These are phyloP conservation scores for Argentina anserina DNA, from an alignment of 306 rosid genomes.

Conservation along the genomic window DNA sequence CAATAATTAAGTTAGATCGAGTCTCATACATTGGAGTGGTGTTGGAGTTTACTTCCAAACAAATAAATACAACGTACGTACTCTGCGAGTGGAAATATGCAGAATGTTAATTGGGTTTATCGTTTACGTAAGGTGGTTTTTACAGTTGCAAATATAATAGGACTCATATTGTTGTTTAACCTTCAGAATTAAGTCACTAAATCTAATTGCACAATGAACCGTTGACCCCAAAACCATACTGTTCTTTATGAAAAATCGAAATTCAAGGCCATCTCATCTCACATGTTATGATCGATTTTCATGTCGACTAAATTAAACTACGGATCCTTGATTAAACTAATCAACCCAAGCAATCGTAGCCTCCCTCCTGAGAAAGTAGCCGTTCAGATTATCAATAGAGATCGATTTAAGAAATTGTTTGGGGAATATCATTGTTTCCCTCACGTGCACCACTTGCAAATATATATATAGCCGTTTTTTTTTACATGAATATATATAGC, in stretches of 20 bases:
- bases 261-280: slow-evolving; percentile 32
- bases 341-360: background rate
- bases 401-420: too few species aligned
- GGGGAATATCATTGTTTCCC: slow-evolving; percentile 23
- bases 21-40: background rate
- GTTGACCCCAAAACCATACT: slow-evolving; percentile 27
- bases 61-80: background rate
- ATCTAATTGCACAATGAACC: slow-evolving; percentile 6
- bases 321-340: background rate
- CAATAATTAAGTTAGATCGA: background rate
- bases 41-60: background rate
- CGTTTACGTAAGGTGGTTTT: slow-evolving; percentile 2
- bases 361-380: background rate
- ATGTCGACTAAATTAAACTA: too few species aligned
- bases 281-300: slow-evolving; percentile 31
- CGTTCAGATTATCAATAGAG: slow-evolving; percentile 3
- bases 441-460: slow-evolving; percentile 44
- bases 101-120: background rate
- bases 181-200: background rate
- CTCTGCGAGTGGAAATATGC: background rate
- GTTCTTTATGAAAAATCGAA: slow-evolving; percentile 21
- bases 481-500: slow-evolving; percentile 30
- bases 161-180: background rate
- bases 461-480: slow-evolving; percentile 41
- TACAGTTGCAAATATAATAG: slow-evolving; percentile 1